Evolutionary conservation across 129 eudicot genomes (phyloP), one percentile per base, ranked within the genome.

Genomic region (Apium graveolens): DNA sequence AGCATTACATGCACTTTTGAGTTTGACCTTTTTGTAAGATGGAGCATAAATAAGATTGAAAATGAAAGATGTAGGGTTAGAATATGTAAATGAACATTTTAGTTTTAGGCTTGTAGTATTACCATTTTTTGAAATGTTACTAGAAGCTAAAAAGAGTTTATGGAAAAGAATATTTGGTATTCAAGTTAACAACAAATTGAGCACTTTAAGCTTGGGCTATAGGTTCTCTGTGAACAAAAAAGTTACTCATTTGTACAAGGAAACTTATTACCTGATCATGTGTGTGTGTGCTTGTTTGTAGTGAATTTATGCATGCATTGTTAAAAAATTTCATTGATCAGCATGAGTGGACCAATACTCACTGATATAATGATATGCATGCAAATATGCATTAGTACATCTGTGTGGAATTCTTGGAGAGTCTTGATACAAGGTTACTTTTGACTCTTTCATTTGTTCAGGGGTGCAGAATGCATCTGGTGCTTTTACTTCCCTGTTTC

Each of bases 171-270:
- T 85, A 87, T 88, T 89, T 86, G 82, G 2, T 69, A 32, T 69
- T 69, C 75, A 79, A 81, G 71, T 80, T 81, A 70, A 75, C 39
- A 29, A 39, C 39, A 65, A 31, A 31, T 21, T 29, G 39, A 31
- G 39, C 39, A 65, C 66, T 14, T 32, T 65, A 65, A 65, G 71
- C 71, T 65, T 65, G 71, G 66, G 80, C 32, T 74, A 45, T 78
- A 78, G 86, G 62, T 51, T 83, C 55, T 45, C 71, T 75, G 45
- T 84, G 88, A 83, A 69, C 87, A 87, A 34, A 24, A 26, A 73
- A 86, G 86, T 82, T 82, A 84, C 85, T 78, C 86, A 84, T 27
- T 76, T 80, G 85, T 80, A 81, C 84, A 82, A 90, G 81, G 38
- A 34, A 80, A 79, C 53, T 80, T 82, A 70, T 55, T 46, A 69